Base-by-base conservation (phyloP, 179 eudicot species). In the Sideroxylon spinosum region DNA sequence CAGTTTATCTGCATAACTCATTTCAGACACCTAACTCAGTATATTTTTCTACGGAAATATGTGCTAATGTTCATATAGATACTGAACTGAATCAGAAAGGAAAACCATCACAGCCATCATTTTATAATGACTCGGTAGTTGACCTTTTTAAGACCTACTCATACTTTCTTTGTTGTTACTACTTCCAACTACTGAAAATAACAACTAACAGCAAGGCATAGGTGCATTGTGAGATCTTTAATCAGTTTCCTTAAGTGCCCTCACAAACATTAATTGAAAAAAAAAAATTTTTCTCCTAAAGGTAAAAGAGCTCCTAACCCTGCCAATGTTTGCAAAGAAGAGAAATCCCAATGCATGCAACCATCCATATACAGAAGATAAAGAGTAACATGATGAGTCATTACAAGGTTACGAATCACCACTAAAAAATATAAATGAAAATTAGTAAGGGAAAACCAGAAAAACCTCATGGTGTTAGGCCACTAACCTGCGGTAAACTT, bases 401-500 rank as follows among this genome's bases (percentile, higher is more conserved):
- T 60, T 68, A 26, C 60, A 2, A 3, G 12, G 62, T 20, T 57
- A 78, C 76, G 20, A 26, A 10, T 19, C 0, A 29, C 10, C 29
- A 76, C 25, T n/a, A 57, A 32, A 52, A 71, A 32, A 76, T 10
- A 55, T 65, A 71, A 56, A 71, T 71, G 25, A 76, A 72, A 20
- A 19, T 32, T 49, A 25, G 13, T 4, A 14, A 16, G 49, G 1
- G n/a, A n/a, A 23, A 55, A 68, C 16, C 22, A 61, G 7, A 23
- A 62, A 26, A 37, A 26, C 16, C 59, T 20, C 0, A 6, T 1
- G 17, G n/a, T 6, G 20, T 73, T 71, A 61, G 71, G 68, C 44
- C 82, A 77, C 86, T 81, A 76, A 85, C 99, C 99, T 95, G 89
- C 12, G 97, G 98, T 82, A 92, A 85, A 86, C 93, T 92, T 61